A percentile compares a stretch with the other conserved stretches of the same genome.
phyloP scores from a whole-genome alignment of 768 basidiomycete genomes.

The Auricularia sp. region DNA sequence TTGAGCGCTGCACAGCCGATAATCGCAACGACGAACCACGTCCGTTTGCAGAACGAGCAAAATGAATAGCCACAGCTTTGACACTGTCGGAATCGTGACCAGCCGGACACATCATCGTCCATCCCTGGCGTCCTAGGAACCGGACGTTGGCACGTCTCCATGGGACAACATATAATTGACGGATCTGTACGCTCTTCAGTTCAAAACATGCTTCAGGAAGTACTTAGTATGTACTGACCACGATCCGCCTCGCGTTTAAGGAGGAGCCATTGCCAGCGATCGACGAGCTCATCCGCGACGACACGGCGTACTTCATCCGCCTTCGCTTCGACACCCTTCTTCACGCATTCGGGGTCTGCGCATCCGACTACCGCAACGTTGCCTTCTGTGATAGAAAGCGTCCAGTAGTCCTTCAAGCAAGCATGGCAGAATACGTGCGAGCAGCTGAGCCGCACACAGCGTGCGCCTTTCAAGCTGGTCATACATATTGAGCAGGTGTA shows the following conservation, averaged over 20 bases:
- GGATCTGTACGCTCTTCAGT: conserved; percentile 39
- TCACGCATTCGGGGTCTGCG: conserved; percentile 73
- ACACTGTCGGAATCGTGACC: conserved; percentile 67
- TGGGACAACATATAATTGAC: conserved; percentile 70
- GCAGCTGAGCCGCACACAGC: conserved; percentile 63
- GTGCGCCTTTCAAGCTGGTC: conserved; percentile 58
- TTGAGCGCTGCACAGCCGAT: not conserved
- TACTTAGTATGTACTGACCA: conserved; percentile 33
- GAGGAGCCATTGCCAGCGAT: conserved; percentile 70
- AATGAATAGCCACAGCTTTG: conserved; percentile 65
- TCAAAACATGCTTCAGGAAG: not conserved
- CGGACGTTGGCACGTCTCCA: conserved; percentile 70
- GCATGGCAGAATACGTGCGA: conserved; percentile 75
- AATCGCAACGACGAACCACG: conserved; percentile 44
- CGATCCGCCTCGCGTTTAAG: conserved; percentile 64
- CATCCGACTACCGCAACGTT: conserved; percentile 68
- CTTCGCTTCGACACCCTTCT: conserved; percentile 44
- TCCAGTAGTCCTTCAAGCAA: conserved; percentile 78
- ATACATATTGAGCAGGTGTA: conserved; percentile 75
- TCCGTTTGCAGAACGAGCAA: conserved; percentile 71
- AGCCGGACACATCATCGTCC: conserved; percentile 50
- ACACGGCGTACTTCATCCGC: conserved; percentile 68
- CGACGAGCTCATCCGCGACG: conserved; percentile 51
- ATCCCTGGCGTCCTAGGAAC: conserved; percentile 46
- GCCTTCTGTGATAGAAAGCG: conserved; percentile 70